Conservation (phyloP, 2,329 filamentous ascomycete genomes). For the Epichloe brachyelytri region DNA sequence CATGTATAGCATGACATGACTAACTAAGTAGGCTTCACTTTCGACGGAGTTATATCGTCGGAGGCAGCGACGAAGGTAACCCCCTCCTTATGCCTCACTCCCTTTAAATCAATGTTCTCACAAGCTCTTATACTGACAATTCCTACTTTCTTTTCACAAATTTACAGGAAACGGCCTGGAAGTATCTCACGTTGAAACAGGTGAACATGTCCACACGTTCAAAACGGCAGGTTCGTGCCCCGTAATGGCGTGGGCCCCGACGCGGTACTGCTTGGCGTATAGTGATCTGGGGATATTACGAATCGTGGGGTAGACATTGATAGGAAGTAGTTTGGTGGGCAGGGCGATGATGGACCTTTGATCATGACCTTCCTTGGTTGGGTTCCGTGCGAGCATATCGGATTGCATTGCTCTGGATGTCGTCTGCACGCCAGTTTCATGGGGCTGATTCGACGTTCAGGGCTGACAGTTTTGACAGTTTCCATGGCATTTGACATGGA, state of each 20-base stretch:
- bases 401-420: too few relatives aligned
- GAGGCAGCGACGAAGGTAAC: slow-evolving; percentile 59
- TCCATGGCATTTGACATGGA: too few relatives aligned
- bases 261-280: slow-evolving; percentile 61
- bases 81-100: neutral
- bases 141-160: neutral
- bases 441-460: too few relatives aligned
- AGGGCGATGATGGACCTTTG: neutral
- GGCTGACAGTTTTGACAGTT: too few relatives aligned
- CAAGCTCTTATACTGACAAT: too few relatives aligned
- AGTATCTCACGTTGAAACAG: slow-evolving; percentile 60
- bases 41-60: slow-evolving; percentile 62
- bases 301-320: slow-evolving; percentile 47
- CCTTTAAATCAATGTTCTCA: neutral
- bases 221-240: slow-evolving; percentile 53
- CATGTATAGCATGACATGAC: neutral
- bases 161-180: slow-evolving; percentile 45
- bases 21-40: slow-evolving; percentile 49
- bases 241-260: slow-evolving; percentile 65
- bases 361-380: neutral
- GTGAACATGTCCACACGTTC: slow-evolving; percentile 58
- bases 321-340: slow-evolving; percentile 17
- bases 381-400: neutral
- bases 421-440: too few relatives aligned
- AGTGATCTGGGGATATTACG: slow-evolving; percentile 55